These are phyloP conservation scores for Aureobasidium melanogenum DNA, from an alignment of 2,329 filamentous ascomycete species.

Conservation along the genomic window DNA sequence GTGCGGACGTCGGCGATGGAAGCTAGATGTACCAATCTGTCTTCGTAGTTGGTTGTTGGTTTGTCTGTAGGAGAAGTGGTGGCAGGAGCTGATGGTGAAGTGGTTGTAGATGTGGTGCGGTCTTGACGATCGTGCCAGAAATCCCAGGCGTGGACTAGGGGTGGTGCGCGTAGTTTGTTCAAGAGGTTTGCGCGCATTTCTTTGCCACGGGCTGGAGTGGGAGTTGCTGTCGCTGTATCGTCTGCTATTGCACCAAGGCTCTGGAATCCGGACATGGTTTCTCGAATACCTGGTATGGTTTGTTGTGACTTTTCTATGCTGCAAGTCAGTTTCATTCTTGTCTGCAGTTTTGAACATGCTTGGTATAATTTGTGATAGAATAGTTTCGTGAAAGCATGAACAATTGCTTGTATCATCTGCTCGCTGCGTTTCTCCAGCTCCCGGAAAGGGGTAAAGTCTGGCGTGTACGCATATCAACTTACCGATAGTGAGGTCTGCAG, in stretches of 20 bases:
- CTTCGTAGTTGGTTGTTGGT: slow-evolving; percentile 29
- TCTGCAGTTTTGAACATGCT: background rate
- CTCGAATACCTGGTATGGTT: background rate
- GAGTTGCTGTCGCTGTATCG: slow-evolving; percentile 50
- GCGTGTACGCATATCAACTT: background rate
- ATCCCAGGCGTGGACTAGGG: slow-evolving; percentile 44
- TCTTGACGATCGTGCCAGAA: slow-evolving; percentile 44
- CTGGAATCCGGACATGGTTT: slow-evolving; percentile 16
- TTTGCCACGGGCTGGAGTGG: slow-evolving; percentile 66
- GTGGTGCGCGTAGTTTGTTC: slow-evolving; percentile 34
- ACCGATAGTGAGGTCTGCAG: background rate
- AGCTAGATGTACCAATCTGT: slow-evolving; percentile 37
- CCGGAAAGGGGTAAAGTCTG: background rate
- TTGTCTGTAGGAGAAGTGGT: slow-evolving; percentile 9
- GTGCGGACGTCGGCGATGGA: slow-evolving; percentile 38
- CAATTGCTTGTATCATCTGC: background rate
- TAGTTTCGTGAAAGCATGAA: background rate
- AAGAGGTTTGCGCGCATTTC: slow-evolving; percentile 53
- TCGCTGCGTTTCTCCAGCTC: background rate
- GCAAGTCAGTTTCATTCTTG: background rate
- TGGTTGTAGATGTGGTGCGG: slow-evolving; percentile 15
- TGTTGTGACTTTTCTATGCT: background rate
- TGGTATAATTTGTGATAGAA: too few species aligned
- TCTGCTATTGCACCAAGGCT: slow-evolving; percentile 27
- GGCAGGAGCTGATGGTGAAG: background rate